Evolutionary conservation across 768 basidiomycete species (phyloP).

Genomic region (Sarcodon aspratus): DNA sequence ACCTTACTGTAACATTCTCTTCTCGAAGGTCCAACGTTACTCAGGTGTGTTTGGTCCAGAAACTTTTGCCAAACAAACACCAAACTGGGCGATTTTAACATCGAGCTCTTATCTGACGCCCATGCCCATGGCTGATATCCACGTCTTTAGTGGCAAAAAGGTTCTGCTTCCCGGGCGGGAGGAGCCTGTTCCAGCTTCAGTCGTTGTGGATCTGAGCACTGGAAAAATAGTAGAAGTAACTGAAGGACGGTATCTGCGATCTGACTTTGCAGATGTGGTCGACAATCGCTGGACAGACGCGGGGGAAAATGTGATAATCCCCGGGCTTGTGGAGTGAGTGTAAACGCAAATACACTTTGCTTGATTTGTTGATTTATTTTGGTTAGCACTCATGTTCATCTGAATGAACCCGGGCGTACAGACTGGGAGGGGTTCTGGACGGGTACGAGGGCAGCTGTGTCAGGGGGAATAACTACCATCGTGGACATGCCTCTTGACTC

Average conservation of each 20-base stretch:
- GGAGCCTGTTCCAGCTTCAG: conserved; percentile 23
- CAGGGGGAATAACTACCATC: conserved; percentile 91
- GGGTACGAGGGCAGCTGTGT: conserved; percentile 82
- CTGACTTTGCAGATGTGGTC: conserved; percentile 11
- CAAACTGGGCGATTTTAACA: too few relatives aligned
- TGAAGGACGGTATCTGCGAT: conserved; percentile 5
- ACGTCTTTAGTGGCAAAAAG: conserved; percentile 12
- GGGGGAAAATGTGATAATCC: conserved; percentile 30
- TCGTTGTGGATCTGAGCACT: conserved; percentile 25
- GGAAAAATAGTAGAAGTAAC: conserved; percentile 30
- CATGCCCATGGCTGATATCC: too few relatives aligned
- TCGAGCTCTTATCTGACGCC: too few relatives aligned
- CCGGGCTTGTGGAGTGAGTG: conserved; percentile 45
- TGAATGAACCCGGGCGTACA: conserved; percentile 89
- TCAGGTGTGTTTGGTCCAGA: too few relatives aligned
- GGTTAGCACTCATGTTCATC: conserved; percentile 76
- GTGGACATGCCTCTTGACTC: conserved; percentile 99
- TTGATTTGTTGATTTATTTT: background rate
- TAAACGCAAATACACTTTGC: background rate
- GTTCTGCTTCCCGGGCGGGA: conserved; percentile 16
- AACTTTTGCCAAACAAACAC: too few relatives aligned
- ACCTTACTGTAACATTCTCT: too few relatives aligned
- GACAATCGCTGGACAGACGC: conserved; percentile 23
- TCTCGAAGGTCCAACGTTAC: too few relatives aligned
- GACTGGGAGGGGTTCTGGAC: conserved; percentile 93